Evolutionary conservation across 208 protist genomes (phyloP).

Genomic region (Leishmania mexicana): DNA sequence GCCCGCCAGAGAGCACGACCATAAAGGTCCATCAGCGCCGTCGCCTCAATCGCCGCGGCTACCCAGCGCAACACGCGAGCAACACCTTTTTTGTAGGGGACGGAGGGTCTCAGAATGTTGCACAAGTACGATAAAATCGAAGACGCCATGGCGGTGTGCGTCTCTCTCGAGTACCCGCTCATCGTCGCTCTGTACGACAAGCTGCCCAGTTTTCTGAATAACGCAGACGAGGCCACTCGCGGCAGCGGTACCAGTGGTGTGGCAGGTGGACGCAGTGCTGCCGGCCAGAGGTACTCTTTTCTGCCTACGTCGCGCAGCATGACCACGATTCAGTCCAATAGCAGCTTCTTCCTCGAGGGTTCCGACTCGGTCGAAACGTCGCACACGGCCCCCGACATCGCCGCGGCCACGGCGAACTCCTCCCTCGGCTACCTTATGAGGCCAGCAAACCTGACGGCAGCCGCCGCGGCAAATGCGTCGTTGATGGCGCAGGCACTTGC

Average conservation of each 20-base stretch:
- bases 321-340: slow-evolving; percentile 7
- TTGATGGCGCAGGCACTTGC: slow-evolving; percentile 18
- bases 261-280: background rate
- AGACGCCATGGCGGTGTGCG: slow-evolving; percentile 47
- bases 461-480: slow-evolving; percentile 1
- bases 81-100: background rate
- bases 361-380: slow-evolving; percentile 17
- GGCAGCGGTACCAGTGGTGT: background rate
- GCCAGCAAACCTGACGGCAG: slow-evolving; percentile 14
- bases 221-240: slow-evolving; percentile 18
- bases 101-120: slow-evolving; percentile 18
- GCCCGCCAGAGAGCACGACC: background rate
- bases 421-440: slow-evolving; percentile 26
- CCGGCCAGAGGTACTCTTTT: slow-evolving; percentile 7
- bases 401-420: slow-evolving; percentile 17
- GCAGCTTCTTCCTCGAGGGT: slow-evolving; percentile 26
- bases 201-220: slow-evolving; percentile 16
- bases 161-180: slow-evolving; percentile 32
- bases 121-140: slow-evolving; percentile 44
- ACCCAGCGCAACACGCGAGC: background rate
- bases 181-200: slow-evolving; percentile 37
- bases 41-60: background rate
- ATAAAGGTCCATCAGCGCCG: background rate
- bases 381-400: slow-evolving; percentile 3
- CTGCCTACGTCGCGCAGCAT: slow-evolving; percentile 21